Conservation (phyloP, 257 asterid genomes). For the Solanum sitiens region DNA sequence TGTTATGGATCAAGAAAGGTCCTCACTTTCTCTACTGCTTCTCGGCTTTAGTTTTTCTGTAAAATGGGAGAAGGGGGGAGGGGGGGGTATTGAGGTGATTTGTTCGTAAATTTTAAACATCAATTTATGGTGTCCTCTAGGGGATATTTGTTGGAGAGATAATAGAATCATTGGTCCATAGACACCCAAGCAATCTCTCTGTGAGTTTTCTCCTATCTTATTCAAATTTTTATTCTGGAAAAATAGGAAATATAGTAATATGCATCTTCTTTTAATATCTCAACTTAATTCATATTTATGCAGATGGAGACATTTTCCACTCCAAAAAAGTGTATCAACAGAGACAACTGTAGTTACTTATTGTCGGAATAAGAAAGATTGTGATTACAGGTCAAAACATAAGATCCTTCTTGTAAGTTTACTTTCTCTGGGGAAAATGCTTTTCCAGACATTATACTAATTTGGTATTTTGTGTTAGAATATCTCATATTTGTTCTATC, state of each 20-base stretch:
- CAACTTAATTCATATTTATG: constrained; percentile 2
- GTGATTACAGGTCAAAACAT: constrained; percentile 61
- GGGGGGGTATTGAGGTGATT: not conserved
- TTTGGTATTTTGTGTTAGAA: constrained; percentile 33
- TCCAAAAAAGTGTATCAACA: constrained; percentile 75
- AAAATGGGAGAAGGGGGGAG: not conserved
- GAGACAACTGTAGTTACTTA: constrained; percentile 60
- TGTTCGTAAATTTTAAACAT: not conserved
- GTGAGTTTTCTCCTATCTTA: constrained; percentile 33
- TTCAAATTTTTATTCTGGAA: not conserved
- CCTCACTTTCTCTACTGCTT: not conserved
- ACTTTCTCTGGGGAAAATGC: not conserved
- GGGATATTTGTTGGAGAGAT: constrained; percentile 66
- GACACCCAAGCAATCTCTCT: constrained; percentile 82
- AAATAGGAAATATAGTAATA: not conserved
- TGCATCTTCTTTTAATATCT: not conserved
- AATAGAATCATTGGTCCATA: constrained; percentile 76
- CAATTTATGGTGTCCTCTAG: constrained; percentile 22
- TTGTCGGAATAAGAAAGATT: constrained; percentile 47
- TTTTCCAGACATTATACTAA: constrained; percentile 3
- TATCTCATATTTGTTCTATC: constrained; percentile 42
- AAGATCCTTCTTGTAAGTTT: constrained; percentile 80
- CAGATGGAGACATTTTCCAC: constrained; percentile 62
- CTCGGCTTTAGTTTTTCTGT: not conserved
- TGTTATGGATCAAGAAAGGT: not conserved